Conservation (phyloP, 495 filamentous ascomycete species). For the Coniosporium apollinis region DNA sequence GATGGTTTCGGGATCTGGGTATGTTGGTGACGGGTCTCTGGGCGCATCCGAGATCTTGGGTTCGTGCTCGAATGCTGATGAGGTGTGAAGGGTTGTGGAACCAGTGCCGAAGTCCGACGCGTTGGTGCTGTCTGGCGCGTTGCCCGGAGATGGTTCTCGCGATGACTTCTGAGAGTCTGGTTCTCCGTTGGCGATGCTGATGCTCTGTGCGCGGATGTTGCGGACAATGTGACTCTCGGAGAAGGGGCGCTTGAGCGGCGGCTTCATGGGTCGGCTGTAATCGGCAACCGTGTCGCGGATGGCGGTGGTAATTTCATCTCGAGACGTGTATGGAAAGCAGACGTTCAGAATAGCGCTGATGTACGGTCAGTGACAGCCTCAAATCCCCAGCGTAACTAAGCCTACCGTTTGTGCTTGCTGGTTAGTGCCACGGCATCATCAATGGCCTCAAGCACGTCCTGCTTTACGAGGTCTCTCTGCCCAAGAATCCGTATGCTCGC, state of each 20-base stretch:
- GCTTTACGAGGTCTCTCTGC: conserved; percentile 58
- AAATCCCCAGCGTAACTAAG: not conserved
- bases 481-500: conserved; percentile 73
- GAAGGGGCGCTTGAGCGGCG: conserved; percentile 43
- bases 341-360: conserved; percentile 70
- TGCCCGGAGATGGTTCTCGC: conserved; percentile 33
- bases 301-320: conserved; percentile 89
- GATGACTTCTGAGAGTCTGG: conserved; percentile 35
- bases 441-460: conserved; percentile 74
- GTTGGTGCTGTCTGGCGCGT: conserved; percentile 18
- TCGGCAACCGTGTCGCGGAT: conserved; percentile 72
- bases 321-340: conserved; percentile 92
- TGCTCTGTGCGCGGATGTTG: conserved; percentile 47
- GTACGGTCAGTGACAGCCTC: conserved; percentile 9
- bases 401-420: conserved; percentile 58
- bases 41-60: conserved; percentile 4
- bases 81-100: conserved; percentile 12
- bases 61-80: conserved; percentile 7
- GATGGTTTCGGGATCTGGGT: conserved; percentile 67
- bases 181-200: conserved; percentile 8
- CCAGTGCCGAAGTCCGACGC: conserved; percentile 14
- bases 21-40: conserved; percentile 6
- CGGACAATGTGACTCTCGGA: conserved; percentile 73
- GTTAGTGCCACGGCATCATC: conserved; percentile 72
- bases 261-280: conserved; percentile 49